Evolutionary conservation across 495 filamentous ascomycete species (phyloP).

Genomic region (Trichoderma reesei): DNA sequence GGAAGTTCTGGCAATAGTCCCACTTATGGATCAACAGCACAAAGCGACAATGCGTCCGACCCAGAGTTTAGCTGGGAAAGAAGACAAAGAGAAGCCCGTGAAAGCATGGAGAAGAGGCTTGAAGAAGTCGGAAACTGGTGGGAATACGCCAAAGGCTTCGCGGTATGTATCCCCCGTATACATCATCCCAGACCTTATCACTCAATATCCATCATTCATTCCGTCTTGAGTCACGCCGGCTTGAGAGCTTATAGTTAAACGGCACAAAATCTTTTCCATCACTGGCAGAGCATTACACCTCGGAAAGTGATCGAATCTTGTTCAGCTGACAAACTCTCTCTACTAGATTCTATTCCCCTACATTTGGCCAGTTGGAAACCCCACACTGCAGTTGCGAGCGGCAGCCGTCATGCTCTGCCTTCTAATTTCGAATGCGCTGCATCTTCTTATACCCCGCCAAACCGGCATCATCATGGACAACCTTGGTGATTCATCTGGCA

Average conservation of each 20-base stretch:
- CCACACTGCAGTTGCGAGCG: slow-evolving; percentile 44
- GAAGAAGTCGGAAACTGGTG: slow-evolving; percentile 55
- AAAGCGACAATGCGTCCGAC: not conserved
- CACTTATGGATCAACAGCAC: slow-evolving; percentile 16
- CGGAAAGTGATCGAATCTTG: slow-evolving; percentile 6
- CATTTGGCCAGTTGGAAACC: slow-evolving; percentile 52
- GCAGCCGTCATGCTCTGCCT: slow-evolving; percentile 51
- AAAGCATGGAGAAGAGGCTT: slow-evolving; percentile 46
- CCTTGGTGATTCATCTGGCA: slow-evolving; percentile 32
- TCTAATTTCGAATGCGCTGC: slow-evolving; percentile 49
- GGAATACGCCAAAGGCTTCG: slow-evolving; percentile 51
- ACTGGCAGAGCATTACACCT: not conserved
- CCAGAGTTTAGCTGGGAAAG: slow-evolving; percentile 41
- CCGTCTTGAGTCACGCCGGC: no score
- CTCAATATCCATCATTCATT: no score
- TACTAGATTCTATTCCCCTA: slow-evolving; percentile 51
- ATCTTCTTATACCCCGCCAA: slow-evolving; percentile 57
- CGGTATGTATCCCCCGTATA: slow-evolving; percentile 38
- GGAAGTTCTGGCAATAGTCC: slow-evolving; percentile 14
- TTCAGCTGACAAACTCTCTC: not conserved
- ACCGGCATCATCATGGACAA: slow-evolving; percentile 53
- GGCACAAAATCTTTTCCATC: no score
- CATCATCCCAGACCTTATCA: not conserved
- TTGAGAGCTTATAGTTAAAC: no score
- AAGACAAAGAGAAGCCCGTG: slow-evolving; percentile 38